Percentiles rank a stretch among this genome's conserved stretches.
phyloP scores from a whole-genome alignment of 192 early-diverging fungal genomes.

The Coemansia sp. region DNA sequence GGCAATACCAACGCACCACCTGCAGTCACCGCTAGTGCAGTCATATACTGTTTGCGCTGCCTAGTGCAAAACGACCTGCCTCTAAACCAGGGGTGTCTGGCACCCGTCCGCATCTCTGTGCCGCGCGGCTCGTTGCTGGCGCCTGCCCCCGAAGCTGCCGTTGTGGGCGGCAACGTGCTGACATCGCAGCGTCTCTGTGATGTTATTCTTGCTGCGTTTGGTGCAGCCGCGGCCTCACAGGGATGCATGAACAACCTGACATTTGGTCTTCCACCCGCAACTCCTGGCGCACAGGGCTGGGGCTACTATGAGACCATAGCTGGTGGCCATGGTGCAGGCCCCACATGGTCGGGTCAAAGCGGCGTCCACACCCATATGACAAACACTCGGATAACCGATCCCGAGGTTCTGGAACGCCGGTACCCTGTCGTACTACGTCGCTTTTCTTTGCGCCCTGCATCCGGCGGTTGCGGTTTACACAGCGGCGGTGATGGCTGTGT shows the following conservation, averaged over 20 bases:
- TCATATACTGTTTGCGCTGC: conserved; percentile 94
- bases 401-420: conserved; percentile 88
- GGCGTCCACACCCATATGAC: conserved; percentile 89
- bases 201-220: conserved; percentile 86
- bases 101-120: conserved; percentile 75
- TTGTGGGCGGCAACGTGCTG: conserved; percentile 96
- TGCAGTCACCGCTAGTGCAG: conserved; percentile 81
- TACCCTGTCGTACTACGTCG: conserved; percentile 86
- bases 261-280: conserved; percentile 66
- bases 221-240: conserved; percentile 87
- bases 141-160: conserved; percentile 81
- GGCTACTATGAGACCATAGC: conserved; percentile 98
- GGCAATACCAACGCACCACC: conserved; percentile 82
- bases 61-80: conserved; percentile 90
- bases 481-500: conserved; percentile 87
- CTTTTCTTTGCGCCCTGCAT: conserved; percentile 70
- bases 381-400: conserved; percentile 96
- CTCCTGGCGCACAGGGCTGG: conserved; percentile 60
- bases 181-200: conserved; percentile 92
- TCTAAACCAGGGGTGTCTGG: conserved; percentile 92
- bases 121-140: conserved; percentile 74
- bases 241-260: conserved; percentile 97
- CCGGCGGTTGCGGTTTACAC: conserved; percentile 75
- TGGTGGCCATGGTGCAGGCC: conserved; percentile 82
- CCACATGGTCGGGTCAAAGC: conserved; percentile 82